Base-by-base conservation (phyloP, 192 early-diverging fungal genomes). In the Backusella westeae region DNA sequence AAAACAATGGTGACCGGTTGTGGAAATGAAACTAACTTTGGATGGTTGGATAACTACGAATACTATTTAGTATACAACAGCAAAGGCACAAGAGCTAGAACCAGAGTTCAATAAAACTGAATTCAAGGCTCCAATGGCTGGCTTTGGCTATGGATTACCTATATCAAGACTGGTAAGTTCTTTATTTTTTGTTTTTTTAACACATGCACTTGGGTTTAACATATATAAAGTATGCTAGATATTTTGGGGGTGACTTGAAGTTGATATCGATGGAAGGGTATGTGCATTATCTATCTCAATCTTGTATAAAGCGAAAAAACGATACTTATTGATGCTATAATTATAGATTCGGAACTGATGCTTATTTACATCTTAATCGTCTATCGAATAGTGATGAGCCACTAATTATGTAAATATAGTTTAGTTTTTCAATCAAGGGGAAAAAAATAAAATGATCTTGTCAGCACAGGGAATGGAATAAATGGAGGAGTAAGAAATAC, bases 221-320 rank as follows among this genome's bases (percentile, higher is more conserved):
- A 67, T 23, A n/a, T 65, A 9, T 36, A 49, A 82, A 89, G 68
- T 98, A 98, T 84, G 94, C 97, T 1, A 91, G 97, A 35, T 98
- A 98, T 79, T 97, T 97, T 89, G 97, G 97, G 71, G 97, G 97
- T 66, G 95, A 98, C 81, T 85, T 98, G 75, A 91, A 93, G 81
- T 85, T 97, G 71, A 96, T 96, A 53, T 94, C 92, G 35, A 97
- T 97, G 96, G 97, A 97, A 82, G 96, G 96, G 75, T 93, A 83
- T 74, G 78, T 52, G 0, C 0, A 56, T 56, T 23, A 69, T 34
- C 7, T 15, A 38, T 38, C 7, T 59, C 34, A 12, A 23, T 52
- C 0, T 6, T 44, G 15, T 44, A 21, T 74, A 21, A 35, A 32
- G n/a, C 21, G 15, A 15, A 14, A 29, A 7, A 74, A 32, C 38